Evolutionary conservation across 1,139 yeast species (phyloP).

Genomic region (Suhomyces anneliseae): DNA sequence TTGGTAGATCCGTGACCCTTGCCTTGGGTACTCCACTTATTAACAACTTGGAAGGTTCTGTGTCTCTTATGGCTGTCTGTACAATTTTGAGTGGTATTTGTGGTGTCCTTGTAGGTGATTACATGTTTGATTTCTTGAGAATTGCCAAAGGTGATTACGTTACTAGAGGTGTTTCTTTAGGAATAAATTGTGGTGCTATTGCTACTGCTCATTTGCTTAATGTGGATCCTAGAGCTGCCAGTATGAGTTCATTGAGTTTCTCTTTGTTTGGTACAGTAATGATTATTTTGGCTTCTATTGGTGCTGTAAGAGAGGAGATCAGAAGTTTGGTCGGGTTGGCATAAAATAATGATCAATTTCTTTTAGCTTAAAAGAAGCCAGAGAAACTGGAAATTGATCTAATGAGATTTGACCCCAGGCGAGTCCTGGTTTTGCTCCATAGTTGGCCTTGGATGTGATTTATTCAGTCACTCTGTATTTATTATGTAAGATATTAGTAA

Average conservation of each 20-base stretch:
- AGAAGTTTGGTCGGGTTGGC: constrained; percentile 30
- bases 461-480: too few relatives aligned
- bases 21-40: constrained; percentile 79
- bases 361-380: neutral
- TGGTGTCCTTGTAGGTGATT: constrained; percentile 70
- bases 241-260: constrained; percentile 71
- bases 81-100: constrained; percentile 76
- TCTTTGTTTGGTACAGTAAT: constrained; percentile 71
- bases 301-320: constrained; percentile 29
- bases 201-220: constrained; percentile 74
- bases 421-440: too few relatives aligned
- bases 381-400: neutral
- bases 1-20: constrained; percentile 78
- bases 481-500: too few relatives aligned
- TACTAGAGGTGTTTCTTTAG: constrained; percentile 73
- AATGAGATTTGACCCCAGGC: too few relatives aligned
- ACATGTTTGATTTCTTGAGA: constrained; percentile 43
- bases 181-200: constrained; percentile 78
- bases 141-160: constrained; percentile 66
- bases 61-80: constrained; percentile 74
- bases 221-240: constrained; percentile 77
- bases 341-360: constrained; percentile 5
- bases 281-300: constrained; percentile 67
- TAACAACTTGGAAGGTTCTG: constrained; percentile 62
- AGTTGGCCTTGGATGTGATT: too few relatives aligned